Percentiles rank a stretch among this genome's conserved stretches.
These are phyloP conservation scores for Balakata baccata DNA, from an alignment of 345 rosid genomes.

Conservation along the genomic window DNA sequence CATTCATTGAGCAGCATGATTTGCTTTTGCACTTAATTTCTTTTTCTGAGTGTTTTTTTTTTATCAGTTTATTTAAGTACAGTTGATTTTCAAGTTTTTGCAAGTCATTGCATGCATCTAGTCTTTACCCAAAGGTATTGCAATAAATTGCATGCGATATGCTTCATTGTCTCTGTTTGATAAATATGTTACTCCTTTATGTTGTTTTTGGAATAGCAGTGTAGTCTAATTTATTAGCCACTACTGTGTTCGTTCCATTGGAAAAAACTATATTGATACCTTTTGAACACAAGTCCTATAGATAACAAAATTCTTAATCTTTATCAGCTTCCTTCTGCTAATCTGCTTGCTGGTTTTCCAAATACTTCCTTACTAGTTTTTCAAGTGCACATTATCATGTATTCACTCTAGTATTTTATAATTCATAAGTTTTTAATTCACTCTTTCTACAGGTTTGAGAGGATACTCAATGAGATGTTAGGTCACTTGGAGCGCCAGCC, in stretches of 20 bases:
- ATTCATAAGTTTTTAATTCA: not conserved
- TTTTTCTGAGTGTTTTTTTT: not conserved
- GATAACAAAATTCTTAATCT: not conserved
- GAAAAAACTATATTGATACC: not conserved
- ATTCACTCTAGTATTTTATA: not conserved
- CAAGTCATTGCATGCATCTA: not conserved
- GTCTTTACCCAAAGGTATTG: not conserved
- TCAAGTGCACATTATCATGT: not conserved
- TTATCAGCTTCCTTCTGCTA: not conserved
- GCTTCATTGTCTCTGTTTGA: not conserved
- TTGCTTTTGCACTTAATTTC: not conserved
- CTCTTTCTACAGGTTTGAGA: constrained; percentile 53
- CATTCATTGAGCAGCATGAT: not conserved
- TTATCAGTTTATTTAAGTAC: not conserved
- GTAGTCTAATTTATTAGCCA: not conserved
- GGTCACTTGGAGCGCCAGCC: constrained; percentile 89
- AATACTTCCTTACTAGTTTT: not conserved
- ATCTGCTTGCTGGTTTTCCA: not conserved
- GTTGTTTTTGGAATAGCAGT: not conserved
- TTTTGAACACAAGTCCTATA: not conserved
- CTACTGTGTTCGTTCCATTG: not conserved
- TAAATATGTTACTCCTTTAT: not conserved
- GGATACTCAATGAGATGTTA: constrained; percentile 70
- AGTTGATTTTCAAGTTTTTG: not conserved
- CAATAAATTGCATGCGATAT: not conserved